Conservation (phyloP, 345 rosid species). For the Eucalyptus cloeziana region DNA sequence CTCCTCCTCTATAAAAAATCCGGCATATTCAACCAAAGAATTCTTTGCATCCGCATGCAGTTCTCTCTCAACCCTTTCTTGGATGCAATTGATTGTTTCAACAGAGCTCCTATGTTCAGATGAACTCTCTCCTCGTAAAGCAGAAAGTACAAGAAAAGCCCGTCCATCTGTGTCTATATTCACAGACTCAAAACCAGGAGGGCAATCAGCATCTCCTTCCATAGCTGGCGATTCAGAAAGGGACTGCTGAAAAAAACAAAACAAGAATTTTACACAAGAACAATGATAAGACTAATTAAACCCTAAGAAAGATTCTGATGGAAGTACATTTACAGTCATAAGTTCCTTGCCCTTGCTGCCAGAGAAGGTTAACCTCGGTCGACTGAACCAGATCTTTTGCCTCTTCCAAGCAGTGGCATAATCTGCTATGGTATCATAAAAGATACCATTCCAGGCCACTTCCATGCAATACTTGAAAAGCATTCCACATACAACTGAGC, state of each 20-base stretch:
- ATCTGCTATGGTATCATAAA: constrained; percentile 51
- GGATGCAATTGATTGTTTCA: constrained; percentile 14
- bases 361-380: neutral
- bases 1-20: constrained; percentile 43
- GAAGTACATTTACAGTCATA: neutral
- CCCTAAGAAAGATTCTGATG: neutral
- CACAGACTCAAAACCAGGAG: constrained; percentile 31
- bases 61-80: constrained; percentile 45
- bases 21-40: constrained; percentile 28
- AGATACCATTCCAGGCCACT: constrained; percentile 83
- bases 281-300: neutral
- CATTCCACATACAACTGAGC: constrained; percentile 41
- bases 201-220: constrained; percentile 17
- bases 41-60: constrained; percentile 42
- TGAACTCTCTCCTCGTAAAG: constrained; percentile 1
- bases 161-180: constrained; percentile 1
- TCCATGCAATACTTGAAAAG: constrained; percentile 64
- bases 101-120: constrained; percentile 4
- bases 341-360: neutral
- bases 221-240: constrained; percentile 14
- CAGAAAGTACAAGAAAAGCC: neutral
- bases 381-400: constrained; percentile 42
- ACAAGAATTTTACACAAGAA: neutral
- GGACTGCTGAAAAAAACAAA: constrained; percentile 21
- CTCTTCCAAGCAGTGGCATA: constrained; percentile 56